These are phyloP conservation scores for Parietichytrium sp. DNA, from an alignment of 108 stramenopile genomes.

Conservation along the genomic window DNA sequence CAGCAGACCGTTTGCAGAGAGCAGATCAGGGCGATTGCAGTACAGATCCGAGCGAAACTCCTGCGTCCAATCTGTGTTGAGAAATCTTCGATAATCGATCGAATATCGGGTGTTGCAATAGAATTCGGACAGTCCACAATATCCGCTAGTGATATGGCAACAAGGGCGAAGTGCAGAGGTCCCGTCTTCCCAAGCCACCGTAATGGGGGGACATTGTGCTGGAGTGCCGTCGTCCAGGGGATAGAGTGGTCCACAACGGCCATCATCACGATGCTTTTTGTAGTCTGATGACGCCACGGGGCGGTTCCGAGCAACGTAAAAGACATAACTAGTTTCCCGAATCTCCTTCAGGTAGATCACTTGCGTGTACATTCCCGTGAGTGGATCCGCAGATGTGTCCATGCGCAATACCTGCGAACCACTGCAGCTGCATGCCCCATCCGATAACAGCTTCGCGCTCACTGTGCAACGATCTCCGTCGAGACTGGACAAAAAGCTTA, in stretches of 20 bases:
- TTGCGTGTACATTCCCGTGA: not conserved
- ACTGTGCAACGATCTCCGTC: not conserved
- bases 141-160: conserved; percentile 23
- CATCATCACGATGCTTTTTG: conserved; percentile 26
- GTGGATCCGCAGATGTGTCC: not conserved
- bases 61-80: not conserved
- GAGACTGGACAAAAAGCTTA: not conserved
- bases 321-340: not conserved
- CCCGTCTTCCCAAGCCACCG: not conserved
- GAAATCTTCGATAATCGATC: conserved; percentile 18
- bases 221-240: not conserved
- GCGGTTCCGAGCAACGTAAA: not conserved
- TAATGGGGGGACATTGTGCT: not conserved
- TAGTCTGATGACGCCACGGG: not conserved
- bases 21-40: conserved; percentile 12
- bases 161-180: not conserved
- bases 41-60: not conserved
- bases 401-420: not conserved
- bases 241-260: conserved; percentile 17
- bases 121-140: not conserved
- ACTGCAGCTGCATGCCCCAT: conserved; percentile 18
- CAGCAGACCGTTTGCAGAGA: not conserved
- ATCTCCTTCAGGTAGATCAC: not conserved
- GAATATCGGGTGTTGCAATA: conserved; percentile 3
- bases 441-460: not conserved